Percentiles rank a stretch among this genome's conserved stretches.
Evolutionary conservation across 495 filamentous ascomycete genomes (phyloP).

Genomic region (Pyrenula aspistea): DNA sequence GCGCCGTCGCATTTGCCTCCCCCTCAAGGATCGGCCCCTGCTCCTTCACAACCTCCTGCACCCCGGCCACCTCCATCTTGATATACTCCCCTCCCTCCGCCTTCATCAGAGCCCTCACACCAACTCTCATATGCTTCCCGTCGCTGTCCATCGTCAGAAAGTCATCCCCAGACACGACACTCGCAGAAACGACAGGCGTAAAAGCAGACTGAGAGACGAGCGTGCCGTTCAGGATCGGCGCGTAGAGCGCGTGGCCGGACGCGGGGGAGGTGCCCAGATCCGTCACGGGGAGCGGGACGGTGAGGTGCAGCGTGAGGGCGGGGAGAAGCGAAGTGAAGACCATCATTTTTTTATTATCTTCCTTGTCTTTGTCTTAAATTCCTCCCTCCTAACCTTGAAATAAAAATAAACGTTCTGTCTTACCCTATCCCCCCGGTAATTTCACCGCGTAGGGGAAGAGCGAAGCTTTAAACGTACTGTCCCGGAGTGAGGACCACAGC

Average conservation of each 20-base stretch:
- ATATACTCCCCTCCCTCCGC: background rate
- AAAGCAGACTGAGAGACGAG: background rate
- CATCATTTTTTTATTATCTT: no score
- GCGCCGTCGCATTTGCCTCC: background rate
- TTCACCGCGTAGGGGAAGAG: no score
- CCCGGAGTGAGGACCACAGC: no score
- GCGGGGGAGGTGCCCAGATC: background rate
- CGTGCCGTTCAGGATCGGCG: background rate
- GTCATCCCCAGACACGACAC: background rate
- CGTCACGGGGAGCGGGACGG: background rate
- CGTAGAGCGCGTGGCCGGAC: background rate
- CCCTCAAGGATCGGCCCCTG: background rate
- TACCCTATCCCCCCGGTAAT: no score
- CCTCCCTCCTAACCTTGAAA: no score
- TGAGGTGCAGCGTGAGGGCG: background rate
- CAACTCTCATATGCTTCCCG: background rate
- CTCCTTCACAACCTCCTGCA: background rate
- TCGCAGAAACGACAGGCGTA: background rate
- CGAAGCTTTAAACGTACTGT: no score
- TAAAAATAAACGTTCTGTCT: no score
- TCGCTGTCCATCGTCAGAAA: background rate
- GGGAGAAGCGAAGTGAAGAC: background rate
- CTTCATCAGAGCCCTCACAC: background rate
- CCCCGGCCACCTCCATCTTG: background rate
- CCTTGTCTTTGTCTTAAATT: no score